Base-by-base conservation (phyloP, 1,139 yeast genomes). In the Yamadazyma oceani region DNA sequence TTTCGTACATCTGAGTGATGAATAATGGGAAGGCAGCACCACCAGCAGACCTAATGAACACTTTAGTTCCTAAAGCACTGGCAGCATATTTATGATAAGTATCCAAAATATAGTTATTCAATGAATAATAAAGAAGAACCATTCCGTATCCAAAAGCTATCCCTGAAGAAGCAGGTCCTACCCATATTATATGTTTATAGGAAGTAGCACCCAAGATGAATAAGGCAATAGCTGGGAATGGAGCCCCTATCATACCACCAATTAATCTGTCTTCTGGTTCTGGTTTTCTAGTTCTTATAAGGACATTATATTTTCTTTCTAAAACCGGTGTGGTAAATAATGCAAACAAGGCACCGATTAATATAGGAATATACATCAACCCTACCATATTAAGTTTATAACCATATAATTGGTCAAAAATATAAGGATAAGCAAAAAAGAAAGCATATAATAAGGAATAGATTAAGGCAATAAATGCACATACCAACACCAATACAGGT, bases 21-120 rank as follows among this genome's bases (percentile, higher is more conserved):
- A 90, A 90, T 42, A 90, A 68, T 26, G 97, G 97, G 76, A 90
- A 89, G 0, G 89, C 90, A 26, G 90, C 94, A 64, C 94, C 94
- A 55, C 90, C 90, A 25, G 86, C 81, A 43, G 90, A 80, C 69
- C 98, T 80, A 54, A 90, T 67, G 54, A 88, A 86, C 24, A 87
- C 95, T 61, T 87, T 87, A 12, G 96, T 88, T 10, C 96, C 95
- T 48, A 88, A 71, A 0, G 96, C 96, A 39, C 88, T 79, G 11
- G 96, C 95, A n/a, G 96, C 95, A 54, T 76, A 85, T 53, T 82
- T 81, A 37, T 88, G 85, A 60, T 86, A 87, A 21, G 94, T 82
- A 61, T 87, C 96, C 57, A 88, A 85, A 60, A 88, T 86, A 60
- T 88, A 88, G 64, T 87, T 87, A 66, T 88, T 88, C 55, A 87